Evolutionary conservation across 805 yeast species (phyloP).

Genomic region (Lipomyces anomalus): DNA sequence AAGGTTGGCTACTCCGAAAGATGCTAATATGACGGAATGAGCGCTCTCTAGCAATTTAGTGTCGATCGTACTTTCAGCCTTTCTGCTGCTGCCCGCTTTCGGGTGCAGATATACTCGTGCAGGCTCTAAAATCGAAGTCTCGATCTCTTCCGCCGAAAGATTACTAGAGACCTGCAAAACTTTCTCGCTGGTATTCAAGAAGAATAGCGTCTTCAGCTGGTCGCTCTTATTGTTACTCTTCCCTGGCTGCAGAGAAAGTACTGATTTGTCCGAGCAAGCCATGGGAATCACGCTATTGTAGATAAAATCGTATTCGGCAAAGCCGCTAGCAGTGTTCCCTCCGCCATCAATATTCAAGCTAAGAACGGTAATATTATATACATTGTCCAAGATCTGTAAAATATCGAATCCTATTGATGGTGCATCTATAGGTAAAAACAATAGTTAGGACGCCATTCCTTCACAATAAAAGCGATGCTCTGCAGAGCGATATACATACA

Average conservation of each 20-base stretch:
- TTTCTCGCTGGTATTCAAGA: neutral
- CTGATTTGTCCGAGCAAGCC: neutral
- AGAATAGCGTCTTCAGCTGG: neutral
- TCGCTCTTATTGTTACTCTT: neutral
- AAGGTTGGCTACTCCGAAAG: conserved; percentile 1
- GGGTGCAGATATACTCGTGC: neutral
- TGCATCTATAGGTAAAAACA: no score
- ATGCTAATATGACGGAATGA: conserved; percentile 12
- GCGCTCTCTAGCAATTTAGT: conserved; percentile 9
- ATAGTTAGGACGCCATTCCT: no score
- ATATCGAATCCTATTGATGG: neutral
- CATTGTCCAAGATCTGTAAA: neutral
- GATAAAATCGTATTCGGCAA: neutral
- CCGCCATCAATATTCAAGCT: neutral
- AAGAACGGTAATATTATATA: neutral
- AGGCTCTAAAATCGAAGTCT: neutral
- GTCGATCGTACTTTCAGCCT: no score
- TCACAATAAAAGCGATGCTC: no score
- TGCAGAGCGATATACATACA: no score
- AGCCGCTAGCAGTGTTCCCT: neutral
- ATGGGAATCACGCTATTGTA: neutral
- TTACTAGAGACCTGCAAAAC: neutral
- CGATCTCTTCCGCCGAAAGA: neutral
- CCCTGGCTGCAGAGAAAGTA: no score
- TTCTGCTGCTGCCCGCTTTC: neutral